Percentiles rank a stretch among this genome's conserved stretches.
These are phyloP conservation scores for Panaeolus papilionaceus DNA, from an alignment of 768 basidiomycete genomes.

Conservation along the genomic window DNA sequence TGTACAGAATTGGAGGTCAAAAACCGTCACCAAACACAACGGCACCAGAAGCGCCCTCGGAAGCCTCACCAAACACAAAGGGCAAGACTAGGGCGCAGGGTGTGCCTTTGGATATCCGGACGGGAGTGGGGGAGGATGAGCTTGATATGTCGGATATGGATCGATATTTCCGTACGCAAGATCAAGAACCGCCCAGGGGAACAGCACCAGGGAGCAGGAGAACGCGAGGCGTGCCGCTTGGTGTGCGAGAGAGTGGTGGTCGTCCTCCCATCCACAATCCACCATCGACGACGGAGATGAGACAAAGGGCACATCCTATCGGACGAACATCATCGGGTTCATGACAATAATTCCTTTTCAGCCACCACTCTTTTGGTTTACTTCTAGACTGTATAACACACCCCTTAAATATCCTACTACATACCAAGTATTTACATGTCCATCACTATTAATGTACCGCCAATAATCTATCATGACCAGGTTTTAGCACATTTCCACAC, in stretches of 20 bases:
- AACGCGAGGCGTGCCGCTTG: not conserved
- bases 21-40: slow-evolving; percentile 18
- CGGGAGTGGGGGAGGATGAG: slow-evolving; percentile 16
- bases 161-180: slow-evolving; percentile 53
- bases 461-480: too few relatives aligned
- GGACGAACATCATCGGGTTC: not conserved
- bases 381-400: not conserved
- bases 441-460: not conserved
- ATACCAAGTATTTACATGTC: not conserved
- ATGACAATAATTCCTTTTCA: not conserved
- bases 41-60: slow-evolving; percentile 24
- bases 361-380: not conserved
- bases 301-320: not conserved
- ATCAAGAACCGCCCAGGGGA: not conserved
- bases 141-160: slow-evolving; percentile 58
- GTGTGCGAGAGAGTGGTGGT: not conserved
- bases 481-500: too few relatives aligned
- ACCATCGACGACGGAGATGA: not conserved
- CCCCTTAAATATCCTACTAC: not conserved
- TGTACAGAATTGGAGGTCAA: slow-evolving; percentile 61
- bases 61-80: slow-evolving; percentile 17
- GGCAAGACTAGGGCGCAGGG: not conserved
- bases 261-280: not conserved
- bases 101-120: not conserved
- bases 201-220: not conserved